Conservation (phyloP, 352 stramenopile species). For the Peronosclerospora sorghi region DNA sequence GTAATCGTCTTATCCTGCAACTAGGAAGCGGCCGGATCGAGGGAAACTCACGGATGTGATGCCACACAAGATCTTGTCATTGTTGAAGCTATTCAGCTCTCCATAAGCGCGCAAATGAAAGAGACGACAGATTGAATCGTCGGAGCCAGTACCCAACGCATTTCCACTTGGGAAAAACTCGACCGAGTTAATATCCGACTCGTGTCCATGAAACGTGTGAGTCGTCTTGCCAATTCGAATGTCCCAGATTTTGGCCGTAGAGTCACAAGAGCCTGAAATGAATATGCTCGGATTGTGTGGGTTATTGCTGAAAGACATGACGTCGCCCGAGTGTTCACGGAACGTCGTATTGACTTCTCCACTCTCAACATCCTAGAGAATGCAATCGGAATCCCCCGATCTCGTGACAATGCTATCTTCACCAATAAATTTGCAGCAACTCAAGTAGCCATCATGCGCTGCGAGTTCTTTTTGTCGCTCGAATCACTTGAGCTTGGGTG, state of each 20-base stretch:
- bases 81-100: slow-evolving; percentile 95
- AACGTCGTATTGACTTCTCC: slow-evolving; percentile 92
- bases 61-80: slow-evolving; percentile 93
- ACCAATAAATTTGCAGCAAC: slow-evolving; percentile 96
- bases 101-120: slow-evolving; percentile 96
- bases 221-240: slow-evolving; percentile 91
- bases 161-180: slow-evolving; percentile 96
- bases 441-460: slow-evolving; percentile 96
- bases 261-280: slow-evolving; percentile 95
- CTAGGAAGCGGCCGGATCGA: slow-evolving; percentile 92
- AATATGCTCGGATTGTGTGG: slow-evolving; percentile 95
- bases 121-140: slow-evolving; percentile 94
- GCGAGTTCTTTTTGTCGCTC: slow-evolving; percentile 92
- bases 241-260: slow-evolving; percentile 97
- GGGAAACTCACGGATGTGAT: slow-evolving; percentile 96
- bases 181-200: slow-evolving; percentile 98
- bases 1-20: slow-evolving; percentile 97
- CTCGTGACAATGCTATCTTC: slow-evolving; percentile 89
- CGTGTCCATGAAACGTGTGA: slow-evolving; percentile 95
- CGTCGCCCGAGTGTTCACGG: slow-evolving; percentile 94
- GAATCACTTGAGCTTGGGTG: slow-evolving; percentile 86
- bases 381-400: slow-evolving; percentile 96
- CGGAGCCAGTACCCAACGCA: slow-evolving; percentile 90
- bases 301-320: slow-evolving; percentile 95
- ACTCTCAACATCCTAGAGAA: slow-evolving; percentile 97